phyloP scores from a whole-genome alignment of 2,329 filamentous ascomycete genomes.

The Phaeosphaeriaceae sp. region DNA sequence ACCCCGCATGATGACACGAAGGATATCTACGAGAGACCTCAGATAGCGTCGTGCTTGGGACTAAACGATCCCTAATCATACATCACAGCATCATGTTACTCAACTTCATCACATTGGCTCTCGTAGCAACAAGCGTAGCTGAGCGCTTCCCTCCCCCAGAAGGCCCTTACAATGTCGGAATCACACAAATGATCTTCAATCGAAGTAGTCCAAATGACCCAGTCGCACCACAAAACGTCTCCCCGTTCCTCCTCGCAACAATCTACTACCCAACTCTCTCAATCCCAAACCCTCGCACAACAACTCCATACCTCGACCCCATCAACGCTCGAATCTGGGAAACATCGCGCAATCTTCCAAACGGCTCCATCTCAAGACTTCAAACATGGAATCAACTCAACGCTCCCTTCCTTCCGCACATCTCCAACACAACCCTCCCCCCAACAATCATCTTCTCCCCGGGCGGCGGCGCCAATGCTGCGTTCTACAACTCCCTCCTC shows the following conservation, averaged over 20 bases:
- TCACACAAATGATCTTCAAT: conserved; percentile 30
- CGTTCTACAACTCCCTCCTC: conserved; percentile 17
- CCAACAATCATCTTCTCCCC: conserved; percentile 29
- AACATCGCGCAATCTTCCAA: conserved; percentile 12
- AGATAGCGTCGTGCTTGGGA: too few relatives aligned
- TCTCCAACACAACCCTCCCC: conserved; percentile 13
- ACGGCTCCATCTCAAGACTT: neutral
- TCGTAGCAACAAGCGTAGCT: neutral
- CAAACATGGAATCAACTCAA: neutral
- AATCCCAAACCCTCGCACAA: conserved; percentile 14
- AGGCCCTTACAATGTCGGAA: conserved; percentile 29
- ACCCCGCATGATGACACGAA: too few relatives aligned
- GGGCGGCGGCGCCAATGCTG: conserved; percentile 22
- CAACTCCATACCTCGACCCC: conserved; percentile 28
- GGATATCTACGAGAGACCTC: too few relatives aligned
- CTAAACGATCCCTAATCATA: too few relatives aligned
- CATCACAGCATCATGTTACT: neutral
- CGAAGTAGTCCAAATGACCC: conserved; percentile 30
- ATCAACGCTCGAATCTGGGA: conserved; percentile 26
- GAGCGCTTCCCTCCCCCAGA: conserved; percentile 17
- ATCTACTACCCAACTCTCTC: conserved; percentile 32
- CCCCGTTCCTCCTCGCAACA: conserved; percentile 21
- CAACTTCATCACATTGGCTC: neutral
- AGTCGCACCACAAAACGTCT: conserved; percentile 19
- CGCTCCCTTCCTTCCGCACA: conserved; percentile 3